phyloP scores from a whole-genome alignment of 2,329 filamentous ascomycete genomes.

The Aspergillus texensis region DNA sequence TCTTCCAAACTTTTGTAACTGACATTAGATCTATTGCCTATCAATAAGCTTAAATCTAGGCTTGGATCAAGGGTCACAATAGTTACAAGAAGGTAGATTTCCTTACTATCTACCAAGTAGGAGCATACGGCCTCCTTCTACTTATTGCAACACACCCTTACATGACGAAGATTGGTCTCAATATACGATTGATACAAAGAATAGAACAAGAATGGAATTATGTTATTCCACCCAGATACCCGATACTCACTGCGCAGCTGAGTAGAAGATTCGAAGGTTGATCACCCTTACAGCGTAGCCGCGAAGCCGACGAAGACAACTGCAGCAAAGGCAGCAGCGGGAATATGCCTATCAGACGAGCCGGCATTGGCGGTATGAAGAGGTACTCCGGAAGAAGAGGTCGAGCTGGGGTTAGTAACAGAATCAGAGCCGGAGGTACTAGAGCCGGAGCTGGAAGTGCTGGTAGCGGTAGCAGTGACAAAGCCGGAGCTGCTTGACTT shows the following conservation, averaged over 20 bases:
- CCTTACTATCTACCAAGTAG: background rate
- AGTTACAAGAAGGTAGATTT: background rate
- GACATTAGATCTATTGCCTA: background rate
- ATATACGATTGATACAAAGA: conserved; percentile 10
- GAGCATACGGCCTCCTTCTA: background rate
- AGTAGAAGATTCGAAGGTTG: conserved; percentile 7
- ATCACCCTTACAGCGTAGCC: conserved; percentile 34
- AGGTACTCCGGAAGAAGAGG: conserved; percentile 23
- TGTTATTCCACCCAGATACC: conserved; percentile 6
- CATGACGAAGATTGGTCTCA: conserved; percentile 2
- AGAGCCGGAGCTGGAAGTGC: conserved; percentile 21
- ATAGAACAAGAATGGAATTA: conserved; percentile 11
- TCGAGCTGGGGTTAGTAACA: conserved; percentile 23
- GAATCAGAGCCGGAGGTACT: conserved; percentile 20
- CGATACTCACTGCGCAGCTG: conserved; percentile 2
- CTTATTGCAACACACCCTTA: background rate
- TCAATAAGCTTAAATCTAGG: background rate
- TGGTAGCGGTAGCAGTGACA: conserved; percentile 30
- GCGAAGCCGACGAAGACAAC: conserved; percentile 46
- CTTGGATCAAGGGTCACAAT: no score
- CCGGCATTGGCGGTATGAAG: conserved; percentile 26
- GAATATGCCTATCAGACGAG: conserved; percentile 37
- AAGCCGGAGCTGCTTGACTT: conserved; percentile 23
- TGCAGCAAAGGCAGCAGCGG: conserved; percentile 41
- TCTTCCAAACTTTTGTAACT: background rate